phyloP scores from a whole-genome alignment of 768 basidiomycete genomes.

The Dentipellis sp. region DNA sequence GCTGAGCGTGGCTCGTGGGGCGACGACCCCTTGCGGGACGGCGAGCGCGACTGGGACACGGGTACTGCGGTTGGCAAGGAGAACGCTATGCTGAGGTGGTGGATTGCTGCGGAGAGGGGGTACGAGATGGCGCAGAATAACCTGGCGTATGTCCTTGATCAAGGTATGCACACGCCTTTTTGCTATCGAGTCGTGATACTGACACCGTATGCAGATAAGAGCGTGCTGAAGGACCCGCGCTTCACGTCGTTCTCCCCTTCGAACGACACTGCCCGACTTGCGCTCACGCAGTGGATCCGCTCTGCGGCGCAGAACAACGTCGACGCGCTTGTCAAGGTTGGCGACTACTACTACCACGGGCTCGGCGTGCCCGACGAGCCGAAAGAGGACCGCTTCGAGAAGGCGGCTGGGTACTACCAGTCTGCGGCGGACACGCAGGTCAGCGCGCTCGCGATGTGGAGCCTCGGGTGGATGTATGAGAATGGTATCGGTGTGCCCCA shows the following conservation, averaged over 20 bases:
- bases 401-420: conserved; percentile 90
- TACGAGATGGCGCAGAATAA: conserved; percentile 94
- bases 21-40: conserved; percentile 73
- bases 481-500: conserved; percentile 88
- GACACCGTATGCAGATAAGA: conserved; percentile 43
- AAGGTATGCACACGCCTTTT: conserved; percentile 43
- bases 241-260: conserved; percentile 66
- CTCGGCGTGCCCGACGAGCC: conserved; percentile 69
- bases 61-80: conserved; percentile 66
- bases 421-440: conserved; percentile 88
- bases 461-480: conserved; percentile 99
- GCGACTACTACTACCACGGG: conserved; percentile 93
- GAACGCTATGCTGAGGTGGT: conserved; percentile 87
- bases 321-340: conserved; percentile 97
- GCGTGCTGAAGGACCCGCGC: conserved; percentile 54
- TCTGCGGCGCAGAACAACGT: conserved; percentile 90
- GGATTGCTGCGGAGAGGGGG: conserved; percentile 89
- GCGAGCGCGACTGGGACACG: conserved; percentile 65
- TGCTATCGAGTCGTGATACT: neutral
- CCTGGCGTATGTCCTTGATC: conserved; percentile 84
- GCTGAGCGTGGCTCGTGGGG: conserved; percentile 87
- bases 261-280: conserved; percentile 74
- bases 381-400: conserved; percentile 62
- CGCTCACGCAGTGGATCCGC: conserved; percentile 89
- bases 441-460: conserved; percentile 96